A percentile compares a stretch with the other conserved stretches of the same genome.
phyloP scores from a whole-genome alignment of 768 basidiomycete species.

The Rhizopogon roseolus region DNA sequence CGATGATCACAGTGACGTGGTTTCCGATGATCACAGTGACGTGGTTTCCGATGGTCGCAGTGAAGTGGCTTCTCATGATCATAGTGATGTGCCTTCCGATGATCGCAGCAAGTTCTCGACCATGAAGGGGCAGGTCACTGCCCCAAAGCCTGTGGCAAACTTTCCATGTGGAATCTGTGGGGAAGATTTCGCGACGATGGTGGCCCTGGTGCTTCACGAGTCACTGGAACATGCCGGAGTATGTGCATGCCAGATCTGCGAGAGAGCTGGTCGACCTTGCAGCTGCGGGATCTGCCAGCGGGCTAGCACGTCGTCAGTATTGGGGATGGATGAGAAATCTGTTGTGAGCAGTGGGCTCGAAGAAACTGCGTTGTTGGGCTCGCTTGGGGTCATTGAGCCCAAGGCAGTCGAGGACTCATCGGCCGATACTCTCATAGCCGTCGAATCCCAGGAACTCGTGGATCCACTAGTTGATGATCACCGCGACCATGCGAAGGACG shows the following conservation, averaged over 20 bases:
- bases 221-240: not conserved
- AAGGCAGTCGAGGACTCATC: not conserved
- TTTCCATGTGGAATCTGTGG: not conserved
- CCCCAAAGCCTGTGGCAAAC: not conserved
- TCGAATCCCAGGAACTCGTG: not conserved
- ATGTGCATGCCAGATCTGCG: not conserved
- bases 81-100: not conserved
- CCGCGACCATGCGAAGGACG: too few relatives aligned
- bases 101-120: not conserved
- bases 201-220: not conserved
- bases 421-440: not conserved
- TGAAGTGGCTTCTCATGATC: not conserved
- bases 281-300: slow-evolving; percentile 6
- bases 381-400: not conserved
- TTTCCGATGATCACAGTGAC: not conserved
- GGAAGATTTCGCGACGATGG: not conserved
- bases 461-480: not conserved
- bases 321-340: not conserved
- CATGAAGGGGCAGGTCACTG: too few relatives aligned
- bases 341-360: not conserved
- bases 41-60: not conserved
- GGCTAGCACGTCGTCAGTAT: not conserved
- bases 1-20: not conserved
- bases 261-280: not conserved
- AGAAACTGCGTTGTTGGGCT: not conserved